phyloP scores from a whole-genome alignment of 2,329 filamentous ascomycete genomes.

The Amauroascus verrucosus region DNA sequence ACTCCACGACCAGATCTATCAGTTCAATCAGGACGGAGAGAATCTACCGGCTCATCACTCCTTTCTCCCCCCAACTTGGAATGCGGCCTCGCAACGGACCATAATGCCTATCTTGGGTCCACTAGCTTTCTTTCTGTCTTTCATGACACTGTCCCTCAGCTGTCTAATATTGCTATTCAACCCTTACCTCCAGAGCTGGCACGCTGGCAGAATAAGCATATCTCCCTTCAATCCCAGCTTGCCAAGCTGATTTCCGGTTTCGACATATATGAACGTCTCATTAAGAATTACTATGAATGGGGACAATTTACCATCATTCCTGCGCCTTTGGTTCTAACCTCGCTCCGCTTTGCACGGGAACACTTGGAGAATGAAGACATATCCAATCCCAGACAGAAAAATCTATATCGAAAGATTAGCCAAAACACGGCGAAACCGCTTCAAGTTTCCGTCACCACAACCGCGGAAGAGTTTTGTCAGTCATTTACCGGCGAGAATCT shows the following conservation, averaged over 20 bases:
- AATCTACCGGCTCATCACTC: conserved; percentile 13
- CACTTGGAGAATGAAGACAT: conserved; percentile 12
- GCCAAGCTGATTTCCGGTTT: conserved; percentile 7
- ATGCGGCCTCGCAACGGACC: conserved; percentile 13
- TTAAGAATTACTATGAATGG: conserved; percentile 7
- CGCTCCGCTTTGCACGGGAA: conserved; percentile 21
- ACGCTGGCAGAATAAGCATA: conserved; percentile 15
- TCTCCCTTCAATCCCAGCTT: conserved; percentile 24
- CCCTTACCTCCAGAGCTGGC: conserved; percentile 8
- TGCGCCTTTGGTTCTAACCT: conserved; percentile 27
- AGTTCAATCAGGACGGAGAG: conserved; percentile 13
- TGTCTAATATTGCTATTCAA: conserved; percentile 14
- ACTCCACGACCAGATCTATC: neutral
- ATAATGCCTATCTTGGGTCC: conserved; percentile 26
- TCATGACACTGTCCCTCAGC: conserved; percentile 18
- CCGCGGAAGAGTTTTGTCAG: conserved; percentile 29
- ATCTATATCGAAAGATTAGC: conserved; percentile 18
- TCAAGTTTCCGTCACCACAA: conserved; percentile 18
- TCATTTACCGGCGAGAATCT: conserved; percentile 22
- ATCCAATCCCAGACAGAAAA: conserved; percentile 14
- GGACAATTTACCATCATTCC: conserved; percentile 20
- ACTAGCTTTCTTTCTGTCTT: conserved; percentile 27
- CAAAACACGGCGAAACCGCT: conserved; percentile 23
- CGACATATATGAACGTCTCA: conserved; percentile 10
- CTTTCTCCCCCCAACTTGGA: conserved; percentile 1